Conservation (phyloP, 441 rosid genomes). For the Sinapis alba region DNA sequence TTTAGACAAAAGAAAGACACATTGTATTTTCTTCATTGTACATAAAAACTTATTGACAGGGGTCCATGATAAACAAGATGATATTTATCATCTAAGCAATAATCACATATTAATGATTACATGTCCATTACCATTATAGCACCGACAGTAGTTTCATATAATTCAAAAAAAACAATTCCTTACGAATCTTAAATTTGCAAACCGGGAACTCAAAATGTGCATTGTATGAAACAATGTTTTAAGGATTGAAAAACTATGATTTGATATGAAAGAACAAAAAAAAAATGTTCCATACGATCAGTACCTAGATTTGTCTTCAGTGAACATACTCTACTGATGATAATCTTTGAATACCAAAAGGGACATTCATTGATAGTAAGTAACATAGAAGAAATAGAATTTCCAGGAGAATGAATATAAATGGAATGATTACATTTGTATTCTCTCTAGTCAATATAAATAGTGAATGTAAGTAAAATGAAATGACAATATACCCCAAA, state of each 20-base stretch:
- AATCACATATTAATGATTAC: slow-evolving; percentile 40
- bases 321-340: not conserved
- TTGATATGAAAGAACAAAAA: not conserved
- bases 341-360: not conserved
- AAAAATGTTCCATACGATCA: not conserved
- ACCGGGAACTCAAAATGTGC: not conserved
- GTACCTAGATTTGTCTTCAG: not conserved
- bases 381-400: too few relatives aligned
- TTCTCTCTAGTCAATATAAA: not conserved
- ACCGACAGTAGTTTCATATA: slow-evolving; percentile 28
- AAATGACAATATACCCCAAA: not conserved
- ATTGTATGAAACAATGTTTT: not conserved
- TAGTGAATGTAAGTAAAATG: not conserved
- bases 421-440: not conserved
- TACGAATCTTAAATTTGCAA: not conserved
- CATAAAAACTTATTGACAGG: slow-evolving; percentile 1
- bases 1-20: not conserved
- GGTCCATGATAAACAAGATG: slow-evolving; percentile 27
- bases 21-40: not conserved
- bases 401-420: too few relatives aligned
- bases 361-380: not conserved
- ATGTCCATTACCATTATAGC: slow-evolving; percentile 37
- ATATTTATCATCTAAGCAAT: slow-evolving; percentile 25
- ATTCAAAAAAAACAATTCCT: not conserved
- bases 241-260: not conserved